Conservation (phyloP, 495 filamentous ascomycete species). For the Hyaloscypha hepaticicola region DNA sequence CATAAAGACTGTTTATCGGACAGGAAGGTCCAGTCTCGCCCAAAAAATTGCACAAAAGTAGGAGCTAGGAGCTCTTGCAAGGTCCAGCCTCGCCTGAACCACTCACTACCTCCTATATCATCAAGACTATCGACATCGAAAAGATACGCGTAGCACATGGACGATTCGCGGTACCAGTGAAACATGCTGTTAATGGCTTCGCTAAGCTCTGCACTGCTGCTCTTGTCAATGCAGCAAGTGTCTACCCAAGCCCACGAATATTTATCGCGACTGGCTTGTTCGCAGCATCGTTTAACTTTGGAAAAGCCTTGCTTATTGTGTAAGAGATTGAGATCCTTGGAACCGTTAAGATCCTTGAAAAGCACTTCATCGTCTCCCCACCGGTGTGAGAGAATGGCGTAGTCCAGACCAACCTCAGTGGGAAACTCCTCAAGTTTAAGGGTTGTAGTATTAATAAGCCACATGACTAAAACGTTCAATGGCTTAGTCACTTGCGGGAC, state of each 20-base stretch:
- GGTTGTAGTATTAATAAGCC: not conserved
- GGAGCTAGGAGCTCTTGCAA: not conserved
- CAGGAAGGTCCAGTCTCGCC: not conserved
- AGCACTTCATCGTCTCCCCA: constrained; percentile 1
- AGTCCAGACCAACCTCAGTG: not conserved
- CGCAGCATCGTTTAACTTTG: not conserved
- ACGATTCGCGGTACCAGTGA: not conserved
- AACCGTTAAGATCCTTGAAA: not conserved
- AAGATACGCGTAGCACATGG: not conserved
- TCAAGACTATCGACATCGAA: not conserved
- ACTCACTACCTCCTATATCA: not conserved
- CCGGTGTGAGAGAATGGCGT: not conserved
- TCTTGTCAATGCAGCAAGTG: constrained; percentile 3
- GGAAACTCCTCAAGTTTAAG: not conserved
- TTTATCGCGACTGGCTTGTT: not conserved
- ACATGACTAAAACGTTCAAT: too few relatives aligned
- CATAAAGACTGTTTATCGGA: not conserved
- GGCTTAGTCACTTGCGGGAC: too few relatives aligned
- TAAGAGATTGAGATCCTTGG: not conserved
- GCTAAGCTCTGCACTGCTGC: not conserved
- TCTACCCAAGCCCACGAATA: not conserved
- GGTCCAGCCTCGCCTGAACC: not conserved
- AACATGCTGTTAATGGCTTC: not conserved
- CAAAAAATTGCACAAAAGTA: not conserved
- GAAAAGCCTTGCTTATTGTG: not conserved